A percentile compares a stretch with the other conserved stretches of the same genome.
Conservation (phyloP, 1,139 yeast genomes). For the Yamadazyma atlantica region DNA sequence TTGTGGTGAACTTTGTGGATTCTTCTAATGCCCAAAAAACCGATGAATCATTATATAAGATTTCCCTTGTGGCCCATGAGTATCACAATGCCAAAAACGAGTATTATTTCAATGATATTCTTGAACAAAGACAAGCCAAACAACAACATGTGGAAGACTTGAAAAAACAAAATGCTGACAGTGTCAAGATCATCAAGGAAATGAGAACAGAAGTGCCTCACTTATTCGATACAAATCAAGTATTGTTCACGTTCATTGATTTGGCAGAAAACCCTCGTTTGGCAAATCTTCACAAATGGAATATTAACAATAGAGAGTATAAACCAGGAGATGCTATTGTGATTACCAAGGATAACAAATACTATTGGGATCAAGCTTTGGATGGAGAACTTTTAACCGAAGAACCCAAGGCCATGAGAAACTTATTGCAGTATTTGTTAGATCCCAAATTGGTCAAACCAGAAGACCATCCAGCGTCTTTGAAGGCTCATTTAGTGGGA, state of each 20-base stretch:
- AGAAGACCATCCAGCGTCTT: neutral
- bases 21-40: slow-evolving; percentile 36
- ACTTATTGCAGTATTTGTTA: slow-evolving; percentile 32
- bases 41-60: slow-evolving; percentile 38
- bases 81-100: slow-evolving; percentile 48
- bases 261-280: slow-evolving; percentile 33
- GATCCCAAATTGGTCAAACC: slow-evolving; percentile 23
- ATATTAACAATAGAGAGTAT: slow-evolving; percentile 30
- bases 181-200: slow-evolving; percentile 40
- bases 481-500: slow-evolving; percentile 28
- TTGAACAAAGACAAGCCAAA: slow-evolving; percentile 42
- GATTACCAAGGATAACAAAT: slow-evolving; percentile 29
- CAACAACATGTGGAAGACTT: slow-evolving; percentile 39
- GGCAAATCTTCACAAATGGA: slow-evolving; percentile 42
- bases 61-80: slow-evolving; percentile 54
- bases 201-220: slow-evolving; percentile 52
- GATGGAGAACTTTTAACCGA: slow-evolving; percentile 29
- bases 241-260: slow-evolving; percentile 55
- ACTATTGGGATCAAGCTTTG: slow-evolving; percentile 34
- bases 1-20: slow-evolving; percentile 56
- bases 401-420: slow-evolving; percentile 28
- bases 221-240: slow-evolving; percentile 41
- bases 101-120: slow-evolving; percentile 40
- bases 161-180: slow-evolving; percentile 42
- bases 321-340: slow-evolving; percentile 45